Evolutionary conservation across 371 early-diverging fungal species (phyloP).

Genomic region (Mucor racemosus): DNA sequence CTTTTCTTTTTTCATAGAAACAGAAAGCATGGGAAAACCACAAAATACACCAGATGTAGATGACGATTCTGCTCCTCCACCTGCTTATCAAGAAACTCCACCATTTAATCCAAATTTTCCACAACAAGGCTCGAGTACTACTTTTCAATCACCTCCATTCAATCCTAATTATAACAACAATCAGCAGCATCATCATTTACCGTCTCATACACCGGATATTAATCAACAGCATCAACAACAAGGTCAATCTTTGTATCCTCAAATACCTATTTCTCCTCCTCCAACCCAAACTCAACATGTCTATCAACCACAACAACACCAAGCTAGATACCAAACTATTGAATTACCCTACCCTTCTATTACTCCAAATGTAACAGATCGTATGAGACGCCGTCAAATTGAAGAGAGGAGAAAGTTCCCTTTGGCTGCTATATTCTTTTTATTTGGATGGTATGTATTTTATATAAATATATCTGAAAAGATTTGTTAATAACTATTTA

Average conservation of each 20-base stretch:
- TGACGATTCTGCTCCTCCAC: slow-evolving; percentile 17
- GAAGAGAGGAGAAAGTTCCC: slow-evolving; percentile 22
- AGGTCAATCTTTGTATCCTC: slow-evolving; percentile 10
- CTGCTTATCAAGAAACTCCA: slow-evolving; percentile 23
- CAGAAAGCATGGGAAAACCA: slow-evolving; percentile 8
- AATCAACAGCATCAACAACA: neutral
- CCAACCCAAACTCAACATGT: neutral
- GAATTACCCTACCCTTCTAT: slow-evolving; percentile 18
- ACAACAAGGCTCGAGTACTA: neutral
- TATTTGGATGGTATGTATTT: slow-evolving; percentile 31
- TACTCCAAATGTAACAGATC: neutral
- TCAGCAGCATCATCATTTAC: neutral
- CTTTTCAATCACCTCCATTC: slow-evolving; percentile 11
- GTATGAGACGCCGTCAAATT: neutral
- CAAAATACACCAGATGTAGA: slow-evolving; percentile 19
- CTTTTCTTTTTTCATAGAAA: neutral
- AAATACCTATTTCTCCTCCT: slow-evolving; percentile 12
- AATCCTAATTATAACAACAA: neutral
- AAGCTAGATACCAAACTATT: slow-evolving; percentile 23
- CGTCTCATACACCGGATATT: slow-evolving; percentile 12
- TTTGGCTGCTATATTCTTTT: slow-evolving; percentile 28
- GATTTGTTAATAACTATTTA: neutral
- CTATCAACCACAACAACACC: neutral
- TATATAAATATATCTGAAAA: neutral
- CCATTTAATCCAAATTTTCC: slow-evolving; percentile 11